phyloP scores from a whole-genome alignment of 345 rosid species.

The Cochlearia excelsa region DNA sequence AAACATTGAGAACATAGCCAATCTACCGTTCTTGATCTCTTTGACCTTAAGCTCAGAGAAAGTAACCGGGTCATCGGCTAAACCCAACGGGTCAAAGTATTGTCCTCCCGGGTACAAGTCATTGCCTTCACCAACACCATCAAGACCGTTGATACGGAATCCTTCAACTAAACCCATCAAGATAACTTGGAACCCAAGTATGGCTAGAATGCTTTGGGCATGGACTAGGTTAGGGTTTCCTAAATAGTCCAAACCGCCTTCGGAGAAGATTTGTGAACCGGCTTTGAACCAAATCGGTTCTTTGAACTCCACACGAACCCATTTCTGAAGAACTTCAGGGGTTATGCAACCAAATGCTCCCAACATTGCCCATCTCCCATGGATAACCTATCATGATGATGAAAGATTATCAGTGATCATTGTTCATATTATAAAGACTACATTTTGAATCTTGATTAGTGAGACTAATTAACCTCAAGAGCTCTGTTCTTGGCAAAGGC shows the following conservation, averaged over 20 bases:
- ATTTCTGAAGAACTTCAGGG: conserved; percentile 82
- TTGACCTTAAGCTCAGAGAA: conserved; percentile 96
- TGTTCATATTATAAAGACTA: not conserved
- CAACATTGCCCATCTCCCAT: conserved; percentile 96
- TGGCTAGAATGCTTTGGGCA: conserved; percentile 95
- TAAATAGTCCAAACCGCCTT: conserved; percentile 95
- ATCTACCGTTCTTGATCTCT: conserved; percentile 91
- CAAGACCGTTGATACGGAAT: conserved; percentile 87
- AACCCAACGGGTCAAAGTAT: conserved; percentile 86
- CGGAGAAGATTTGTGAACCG: conserved; percentile 94
- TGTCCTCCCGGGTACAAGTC: conserved; percentile 91
- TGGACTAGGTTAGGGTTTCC: conserved; percentile 98
- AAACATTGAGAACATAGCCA: conserved; percentile 98
- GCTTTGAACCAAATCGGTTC: conserved; percentile 99
- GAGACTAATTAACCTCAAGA: conserved; percentile 60
- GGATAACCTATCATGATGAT: conserved; percentile 56
- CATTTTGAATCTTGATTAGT: not conserved
- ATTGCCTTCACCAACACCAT: conserved; percentile 91
- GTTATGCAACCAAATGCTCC: conserved; percentile 96
- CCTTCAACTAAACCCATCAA: conserved; percentile 96
- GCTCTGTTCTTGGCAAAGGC: conserved; percentile 96
- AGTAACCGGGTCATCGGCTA: conserved; percentile 77
- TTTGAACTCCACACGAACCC: conserved; percentile 82
- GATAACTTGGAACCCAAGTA: conserved; percentile 81
- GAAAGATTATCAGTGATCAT: not conserved